Evolutionary conservation across 768 basidiomycete genomes (phyloP).

Genomic region (Lentinula lateritia): DNA sequence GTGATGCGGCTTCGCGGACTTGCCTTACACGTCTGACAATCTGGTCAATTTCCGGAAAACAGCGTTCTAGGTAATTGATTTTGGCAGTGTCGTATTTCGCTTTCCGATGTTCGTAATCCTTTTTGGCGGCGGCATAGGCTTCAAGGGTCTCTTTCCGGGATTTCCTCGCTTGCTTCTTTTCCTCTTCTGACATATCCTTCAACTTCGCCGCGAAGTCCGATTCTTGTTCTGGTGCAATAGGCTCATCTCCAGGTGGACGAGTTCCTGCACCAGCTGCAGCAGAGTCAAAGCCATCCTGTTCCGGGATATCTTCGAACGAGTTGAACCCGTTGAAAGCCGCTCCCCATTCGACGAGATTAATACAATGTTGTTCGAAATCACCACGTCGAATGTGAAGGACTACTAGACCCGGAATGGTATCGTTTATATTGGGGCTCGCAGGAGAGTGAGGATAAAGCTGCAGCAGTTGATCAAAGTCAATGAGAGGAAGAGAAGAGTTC

Average conservation of each 20-base stretch:
- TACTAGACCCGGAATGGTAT: constrained; percentile 36
- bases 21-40: constrained; percentile 38
- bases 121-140: constrained; percentile 15
- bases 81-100: constrained; percentile 7
- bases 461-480: constrained; percentile 2
- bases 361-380: constrained; percentile 48
- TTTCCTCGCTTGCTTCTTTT: not conserved
- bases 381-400: constrained; percentile 55
- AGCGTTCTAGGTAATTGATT: constrained; percentile 35
- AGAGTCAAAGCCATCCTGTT: constrained; percentile 28
- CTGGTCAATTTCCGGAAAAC: constrained; percentile 45
- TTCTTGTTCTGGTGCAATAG: not conserved
- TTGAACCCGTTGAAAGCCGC: constrained; percentile 48
- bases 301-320: constrained; percentile 43
- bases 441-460: constrained; percentile 12
- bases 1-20: constrained; percentile 20
- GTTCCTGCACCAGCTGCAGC: constrained; percentile 5
- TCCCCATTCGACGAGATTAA: constrained; percentile 30
- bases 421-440: constrained; percentile 13
- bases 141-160: constrained; percentile 8
- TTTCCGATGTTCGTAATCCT: constrained; percentile 19
- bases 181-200: constrained; percentile 5
- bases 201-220: not conserved
- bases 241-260: not conserved
- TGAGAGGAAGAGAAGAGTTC: constrained; percentile 14